Percentiles rank a stretch among this genome's conserved stretches.
phyloP scores from a whole-genome alignment of 179 eudicot genomes.

The Beta macrorhiza region DNA sequence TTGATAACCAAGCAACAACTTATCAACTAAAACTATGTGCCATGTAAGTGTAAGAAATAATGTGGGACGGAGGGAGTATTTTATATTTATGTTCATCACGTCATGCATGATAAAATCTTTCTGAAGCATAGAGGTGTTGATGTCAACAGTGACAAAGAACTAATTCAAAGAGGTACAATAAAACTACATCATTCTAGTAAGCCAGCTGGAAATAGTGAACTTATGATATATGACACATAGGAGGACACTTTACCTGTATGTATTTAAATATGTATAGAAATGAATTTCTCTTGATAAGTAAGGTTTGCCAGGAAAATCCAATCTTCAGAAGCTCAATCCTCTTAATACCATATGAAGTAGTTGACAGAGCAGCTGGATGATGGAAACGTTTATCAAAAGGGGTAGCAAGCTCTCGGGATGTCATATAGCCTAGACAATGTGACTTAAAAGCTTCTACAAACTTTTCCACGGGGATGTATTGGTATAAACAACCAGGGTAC shows the following conservation, averaged over 20 bases:
- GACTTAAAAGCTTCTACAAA: constrained; percentile 66
- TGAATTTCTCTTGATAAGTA: constrained; percentile 63
- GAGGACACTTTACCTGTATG: constrained; percentile 47
- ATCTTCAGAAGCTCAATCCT: constrained; percentile 61
- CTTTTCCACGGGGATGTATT: constrained; percentile 55
- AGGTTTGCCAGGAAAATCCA: constrained; percentile 70
- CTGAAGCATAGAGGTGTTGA: not conserved
- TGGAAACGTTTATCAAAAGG: constrained; percentile 50
- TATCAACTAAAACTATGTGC: too few relatives aligned
- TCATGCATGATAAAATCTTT: not conserved
- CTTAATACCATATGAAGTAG: constrained; percentile 56
- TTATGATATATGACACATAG: not conserved
- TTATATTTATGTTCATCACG: not conserved
- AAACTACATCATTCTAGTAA: not conserved
- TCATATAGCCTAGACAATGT: constrained; percentile 48
- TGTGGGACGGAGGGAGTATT: too few relatives aligned
- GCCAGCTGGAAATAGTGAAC: not conserved
- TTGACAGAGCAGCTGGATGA: constrained; percentile 72
- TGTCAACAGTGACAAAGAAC: not conserved
- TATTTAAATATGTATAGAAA: constrained; percentile 60
- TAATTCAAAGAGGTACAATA: not conserved
- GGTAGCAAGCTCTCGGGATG: constrained; percentile 51
- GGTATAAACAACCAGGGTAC: constrained; percentile 47
- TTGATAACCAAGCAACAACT: too few relatives aligned
- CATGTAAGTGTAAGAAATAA: too few relatives aligned